Conservation (phyloP, 1,284 basidiomycete species). For the Puccinia novopanici region DNA sequence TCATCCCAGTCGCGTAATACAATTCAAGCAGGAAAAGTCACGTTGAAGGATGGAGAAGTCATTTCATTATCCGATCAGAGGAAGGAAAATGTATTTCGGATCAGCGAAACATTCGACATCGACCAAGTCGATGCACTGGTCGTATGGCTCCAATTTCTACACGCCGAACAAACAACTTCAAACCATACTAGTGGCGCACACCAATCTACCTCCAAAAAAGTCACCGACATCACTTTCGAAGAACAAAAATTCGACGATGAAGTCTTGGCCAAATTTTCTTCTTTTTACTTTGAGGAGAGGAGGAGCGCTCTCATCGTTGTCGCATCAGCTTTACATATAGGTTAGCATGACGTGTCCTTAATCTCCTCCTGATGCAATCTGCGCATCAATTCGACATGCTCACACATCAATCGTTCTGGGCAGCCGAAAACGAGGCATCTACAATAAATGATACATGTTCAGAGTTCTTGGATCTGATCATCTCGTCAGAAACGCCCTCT, state of each 20-base stretch:
- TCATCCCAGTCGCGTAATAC: conserved; percentile 34
- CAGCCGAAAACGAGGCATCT: conserved; percentile 46
- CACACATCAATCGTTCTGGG: background rate
- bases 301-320: conserved; percentile 42
- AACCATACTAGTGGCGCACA: background rate
- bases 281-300: conserved; percentile 50
- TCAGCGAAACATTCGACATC: conserved; percentile 37
- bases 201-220: conserved; percentile 1
- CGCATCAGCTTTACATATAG: conserved; percentile 36
- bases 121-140: conserved; percentile 37
- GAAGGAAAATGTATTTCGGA: conserved; percentile 30
- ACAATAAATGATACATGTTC: conserved; percentile 35
- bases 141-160: conserved; percentile 46
- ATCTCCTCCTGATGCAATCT: background rate
- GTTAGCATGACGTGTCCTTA: conserved; percentile 9
- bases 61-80: conserved; percentile 35
- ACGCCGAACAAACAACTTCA: background rate
- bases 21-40: conserved; percentile 27
- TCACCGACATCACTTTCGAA: conserved; percentile 9
- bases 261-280: conserved; percentile 20
- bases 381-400: background rate
- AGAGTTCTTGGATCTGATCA: conserved; percentile 35
- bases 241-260: conserved; percentile 31
- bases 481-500: conserved; percentile 32
- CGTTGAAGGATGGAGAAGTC: conserved; percentile 15